Conservation (phyloP, 2,329 filamentous ascomycete genomes). For the Aspergillus pseudonomiae region DNA sequence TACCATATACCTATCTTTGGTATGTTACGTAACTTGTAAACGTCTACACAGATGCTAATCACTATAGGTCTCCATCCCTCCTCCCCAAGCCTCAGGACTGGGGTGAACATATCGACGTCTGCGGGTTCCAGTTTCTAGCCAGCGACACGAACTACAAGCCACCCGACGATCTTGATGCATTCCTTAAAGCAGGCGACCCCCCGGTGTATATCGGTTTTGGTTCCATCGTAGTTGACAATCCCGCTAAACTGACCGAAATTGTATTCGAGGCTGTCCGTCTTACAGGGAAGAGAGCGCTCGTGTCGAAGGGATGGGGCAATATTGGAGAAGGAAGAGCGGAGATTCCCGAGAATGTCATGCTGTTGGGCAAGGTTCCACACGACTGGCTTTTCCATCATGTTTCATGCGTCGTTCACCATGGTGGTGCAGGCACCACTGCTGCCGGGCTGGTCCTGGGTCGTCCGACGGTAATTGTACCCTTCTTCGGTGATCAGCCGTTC, state of each 20-base stretch:
- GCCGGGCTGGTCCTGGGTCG: conserved; percentile 80
- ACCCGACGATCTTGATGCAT: conserved; percentile 64
- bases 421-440: conserved; percentile 84
- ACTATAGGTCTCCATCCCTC: conserved; percentile 66
- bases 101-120: conserved; percentile 70
- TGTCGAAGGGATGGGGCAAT: conserved; percentile 88
- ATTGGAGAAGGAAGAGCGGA: conserved; percentile 71
- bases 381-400: conserved; percentile 87
- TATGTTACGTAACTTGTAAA: conserved; percentile 23
- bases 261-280: conserved; percentile 72
- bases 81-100: conserved; percentile 81
- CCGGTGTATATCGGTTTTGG: conserved; percentile 84
- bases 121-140: conserved; percentile 77
- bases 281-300: conserved; percentile 73
- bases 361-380: conserved; percentile 83
- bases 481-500: conserved; percentile 84
- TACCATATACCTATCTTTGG: conserved; percentile 94
- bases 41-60: conserved; percentile 12
- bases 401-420: conserved; percentile 82
- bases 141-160: conserved; percentile 69
- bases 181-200: conserved; percentile 68
- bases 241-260: conserved; percentile 68
- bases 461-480: conserved; percentile 81
- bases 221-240: conserved; percentile 79
- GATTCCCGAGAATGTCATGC: conserved; percentile 75